A percentile compares a stretch with the other conserved stretches of the same genome.
Evolutionary conservation across 2,329 filamentous ascomycete species (phyloP).

Genomic region (Coniella vitis): DNA sequence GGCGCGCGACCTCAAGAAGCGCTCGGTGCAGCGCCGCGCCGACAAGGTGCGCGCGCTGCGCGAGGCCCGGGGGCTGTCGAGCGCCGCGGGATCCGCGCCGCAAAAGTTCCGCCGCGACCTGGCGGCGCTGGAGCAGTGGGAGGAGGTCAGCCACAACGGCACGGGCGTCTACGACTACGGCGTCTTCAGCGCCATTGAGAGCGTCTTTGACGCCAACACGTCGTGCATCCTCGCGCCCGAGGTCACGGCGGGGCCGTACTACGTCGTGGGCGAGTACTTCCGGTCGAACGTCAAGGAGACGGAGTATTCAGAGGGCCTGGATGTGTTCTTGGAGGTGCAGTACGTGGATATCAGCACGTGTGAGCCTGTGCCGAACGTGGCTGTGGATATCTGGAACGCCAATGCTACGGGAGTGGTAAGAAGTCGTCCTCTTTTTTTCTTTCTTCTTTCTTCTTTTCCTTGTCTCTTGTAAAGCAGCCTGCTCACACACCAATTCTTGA

Average conservation of each 20-base stretch:
- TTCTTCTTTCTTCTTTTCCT: conserved; percentile 13
- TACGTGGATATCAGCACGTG: conserved; percentile 32
- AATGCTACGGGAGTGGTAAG: conserved; percentile 30
- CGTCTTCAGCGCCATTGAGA: conserved; percentile 27
- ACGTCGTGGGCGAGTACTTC: conserved; percentile 38
- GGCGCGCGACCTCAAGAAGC: conserved; percentile 31
- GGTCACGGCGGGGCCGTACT: conserved; percentile 28
- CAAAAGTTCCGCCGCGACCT: conserved; percentile 28
- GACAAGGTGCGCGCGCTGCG: conserved; percentile 32
- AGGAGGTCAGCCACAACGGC: conserved; percentile 29
- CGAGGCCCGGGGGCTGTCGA: conserved; percentile 28
- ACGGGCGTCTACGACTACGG: conserved; percentile 22
- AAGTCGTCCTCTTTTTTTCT: conserved; percentile 12
- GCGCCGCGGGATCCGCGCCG: conserved; percentile 21
- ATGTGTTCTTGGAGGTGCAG: conserved; percentile 32
- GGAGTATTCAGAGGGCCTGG: conserved; percentile 32
- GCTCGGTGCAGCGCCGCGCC: conserved; percentile 34
- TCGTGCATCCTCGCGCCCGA: conserved; percentile 30
- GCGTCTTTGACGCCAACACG: conserved; percentile 28
- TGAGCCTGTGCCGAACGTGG: conserved; percentile 33
- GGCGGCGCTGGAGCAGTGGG: conserved; percentile 27
- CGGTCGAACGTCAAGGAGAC: conserved; percentile 37
- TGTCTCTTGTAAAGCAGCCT: conserved; percentile 23
- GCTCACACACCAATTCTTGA: too few relatives aligned
- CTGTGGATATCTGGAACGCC: conserved; percentile 39